Conservation (phyloP, 352 stramenopile species). For the Aphanomyces invadans region DNA sequence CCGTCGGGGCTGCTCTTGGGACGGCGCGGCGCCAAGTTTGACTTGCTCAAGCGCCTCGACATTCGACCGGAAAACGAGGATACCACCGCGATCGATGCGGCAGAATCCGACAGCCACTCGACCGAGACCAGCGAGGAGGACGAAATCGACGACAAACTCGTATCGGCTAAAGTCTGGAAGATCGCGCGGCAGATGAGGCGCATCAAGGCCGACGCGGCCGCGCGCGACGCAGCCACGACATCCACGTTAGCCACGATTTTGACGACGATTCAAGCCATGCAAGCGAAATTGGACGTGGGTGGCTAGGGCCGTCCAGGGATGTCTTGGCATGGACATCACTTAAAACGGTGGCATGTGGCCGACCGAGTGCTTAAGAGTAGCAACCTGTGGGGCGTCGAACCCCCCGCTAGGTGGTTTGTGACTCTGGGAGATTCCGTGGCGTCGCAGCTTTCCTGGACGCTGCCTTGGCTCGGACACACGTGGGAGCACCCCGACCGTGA, state of each 20-base stretch:
- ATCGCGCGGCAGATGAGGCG: background rate
- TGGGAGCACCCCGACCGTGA: no score
- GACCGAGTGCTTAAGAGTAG: no score
- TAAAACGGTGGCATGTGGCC: no score
- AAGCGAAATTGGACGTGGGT: no score
- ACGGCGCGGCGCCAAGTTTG: background rate
- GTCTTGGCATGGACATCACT: no score
- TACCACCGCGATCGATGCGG: background rate
- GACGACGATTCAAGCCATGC: background rate
- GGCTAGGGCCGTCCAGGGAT: no score
- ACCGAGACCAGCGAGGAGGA: background rate
- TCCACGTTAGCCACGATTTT: background rate
- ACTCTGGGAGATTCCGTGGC: no score
- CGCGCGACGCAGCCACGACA: background rate
- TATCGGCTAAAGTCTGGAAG: conserved; percentile 3
- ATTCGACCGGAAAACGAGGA: background rate
- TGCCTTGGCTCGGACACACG: no score
- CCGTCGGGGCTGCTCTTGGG: background rate
- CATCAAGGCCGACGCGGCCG: background rate
- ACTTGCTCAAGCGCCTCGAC: background rate
- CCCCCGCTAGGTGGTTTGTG: no score
- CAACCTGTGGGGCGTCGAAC: no score
- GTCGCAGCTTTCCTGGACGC: no score
- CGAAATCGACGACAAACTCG: conserved; percentile 7
- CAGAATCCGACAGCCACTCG: background rate